Percentiles rank a stretch among this genome's conserved stretches.
Conservation (phyloP, 2,329 filamentous ascomycete species). For the Penicillium aurantiogriseum region DNA sequence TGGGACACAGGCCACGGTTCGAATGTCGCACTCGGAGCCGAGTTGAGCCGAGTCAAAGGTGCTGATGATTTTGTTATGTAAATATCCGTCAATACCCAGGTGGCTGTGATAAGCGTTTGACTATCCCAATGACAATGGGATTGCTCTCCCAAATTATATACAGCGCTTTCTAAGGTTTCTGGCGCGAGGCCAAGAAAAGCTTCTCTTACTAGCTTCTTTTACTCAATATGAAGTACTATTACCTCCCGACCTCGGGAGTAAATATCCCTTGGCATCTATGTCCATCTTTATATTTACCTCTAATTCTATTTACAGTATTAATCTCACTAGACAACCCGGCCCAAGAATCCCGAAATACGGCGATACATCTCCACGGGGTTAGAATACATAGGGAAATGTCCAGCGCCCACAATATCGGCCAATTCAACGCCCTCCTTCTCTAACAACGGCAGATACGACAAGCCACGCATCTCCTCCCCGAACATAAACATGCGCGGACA, state of each 20-base stretch:
- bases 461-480: conserved; percentile 18
- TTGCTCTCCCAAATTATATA: neutral
- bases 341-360: conserved; percentile 19
- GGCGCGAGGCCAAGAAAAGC: neutral
- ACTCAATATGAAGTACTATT: neutral
- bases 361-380: conserved; percentile 29
- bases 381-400: conserved; percentile 31
- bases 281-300: neutral
- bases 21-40: neutral
- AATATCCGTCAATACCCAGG: neutral
- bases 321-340: neutral
- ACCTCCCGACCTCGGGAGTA: neutral
- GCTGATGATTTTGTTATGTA: no score
- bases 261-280: neutral
- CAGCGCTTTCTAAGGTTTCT: neutral
- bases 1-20: neutral
- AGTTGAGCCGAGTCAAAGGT: neutral
- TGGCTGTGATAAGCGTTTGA: neutral
- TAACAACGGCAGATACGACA: conserved; percentile 23
- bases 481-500: conserved; percentile 27
- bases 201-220: neutral
- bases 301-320: neutral
- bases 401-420: conserved; percentile 22
- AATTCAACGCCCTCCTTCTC: conserved; percentile 20
- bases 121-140: neutral